phyloP scores from a whole-genome alignment of 352 stramenopile species.

The Lagenidium giganteum region DNA sequence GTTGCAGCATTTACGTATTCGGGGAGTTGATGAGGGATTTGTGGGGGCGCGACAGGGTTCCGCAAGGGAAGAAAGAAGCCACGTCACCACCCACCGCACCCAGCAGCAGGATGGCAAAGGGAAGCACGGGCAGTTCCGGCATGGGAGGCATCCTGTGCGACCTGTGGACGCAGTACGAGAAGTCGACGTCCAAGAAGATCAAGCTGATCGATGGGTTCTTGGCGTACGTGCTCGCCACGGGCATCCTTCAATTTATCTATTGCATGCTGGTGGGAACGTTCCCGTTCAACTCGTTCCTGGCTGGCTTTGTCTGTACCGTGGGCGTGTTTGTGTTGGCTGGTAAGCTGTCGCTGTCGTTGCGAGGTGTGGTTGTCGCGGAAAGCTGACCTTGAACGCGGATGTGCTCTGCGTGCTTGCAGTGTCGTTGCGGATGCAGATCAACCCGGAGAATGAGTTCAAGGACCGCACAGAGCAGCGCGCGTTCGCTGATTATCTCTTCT shows the following conservation, averaged over 20 bases:
- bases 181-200: conserved; percentile 74
- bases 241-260: conserved; percentile 86
- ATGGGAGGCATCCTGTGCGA: conserved; percentile 47
- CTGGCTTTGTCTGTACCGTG: conserved; percentile 81
- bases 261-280: conserved; percentile 81
- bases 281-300: conserved; percentile 88
- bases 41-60: too few species aligned
- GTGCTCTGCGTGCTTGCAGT: conserved; percentile 34
- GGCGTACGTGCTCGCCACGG: conserved; percentile 77
- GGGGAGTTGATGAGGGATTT: too few species aligned
- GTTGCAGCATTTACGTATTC: too few species aligned
- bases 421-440: conserved; percentile 83
- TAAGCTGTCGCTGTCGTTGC: conserved; percentile 20
- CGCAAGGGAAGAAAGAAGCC: too few species aligned
- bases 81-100: too few species aligned
- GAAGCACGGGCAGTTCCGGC: too few species aligned
- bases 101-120: conserved; percentile 29
- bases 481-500: conserved; percentile 86
- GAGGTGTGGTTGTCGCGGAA: too few species aligned
- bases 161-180: conserved; percentile 54
- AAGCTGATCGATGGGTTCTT: conserved; percentile 86
- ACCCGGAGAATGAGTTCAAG: conserved; percentile 69
- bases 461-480: conserved; percentile 71
- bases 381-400: too few species aligned
- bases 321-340: conserved; percentile 83